These are phyloP conservation scores for Xanthoceras sorbifolium DNA, from an alignment of 345 rosid genomes.

Conservation along the genomic window DNA sequence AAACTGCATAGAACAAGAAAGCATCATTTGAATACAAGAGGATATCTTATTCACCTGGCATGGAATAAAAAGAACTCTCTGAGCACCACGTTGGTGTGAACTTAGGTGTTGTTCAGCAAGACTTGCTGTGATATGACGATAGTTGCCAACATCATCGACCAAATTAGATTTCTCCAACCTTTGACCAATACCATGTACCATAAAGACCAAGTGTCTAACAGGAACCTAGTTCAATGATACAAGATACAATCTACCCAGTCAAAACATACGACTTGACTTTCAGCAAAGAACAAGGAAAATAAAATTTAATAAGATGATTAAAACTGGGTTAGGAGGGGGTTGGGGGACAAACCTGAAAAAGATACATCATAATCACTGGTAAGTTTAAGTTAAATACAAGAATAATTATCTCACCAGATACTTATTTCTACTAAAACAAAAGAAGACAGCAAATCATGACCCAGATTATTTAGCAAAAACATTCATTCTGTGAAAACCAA, in stretches of 20 bases:
- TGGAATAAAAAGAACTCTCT: slow-evolving; percentile 90
- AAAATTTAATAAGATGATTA: neutral
- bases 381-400: neutral
- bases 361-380: neutral
- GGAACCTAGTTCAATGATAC: slow-evolving; percentile 68
- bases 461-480: neutral
- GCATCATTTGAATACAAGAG: slow-evolving; percentile 3
- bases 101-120: slow-evolving; percentile 82
- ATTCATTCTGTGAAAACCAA: no score
- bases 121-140: slow-evolving; percentile 77
- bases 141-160: slow-evolving; percentile 91
- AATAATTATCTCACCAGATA: neutral
- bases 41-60: slow-evolving; percentile 67
- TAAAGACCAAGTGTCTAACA: slow-evolving; percentile 90
- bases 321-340: neutral
- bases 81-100: slow-evolving; percentile 67
- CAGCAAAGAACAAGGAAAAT: neutral
- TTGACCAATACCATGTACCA: slow-evolving; percentile 99
- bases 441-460: neutral
- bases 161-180: slow-evolving; percentile 94
- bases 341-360: neutral
- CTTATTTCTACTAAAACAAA: neutral
- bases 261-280: neutral
- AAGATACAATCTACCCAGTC: slow-evolving; percentile 6
- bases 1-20: slow-evolving; percentile 2